Conservation (phyloP, 2,329 filamentous ascomycete species). For the Scedosporium apiospermum region DNA sequence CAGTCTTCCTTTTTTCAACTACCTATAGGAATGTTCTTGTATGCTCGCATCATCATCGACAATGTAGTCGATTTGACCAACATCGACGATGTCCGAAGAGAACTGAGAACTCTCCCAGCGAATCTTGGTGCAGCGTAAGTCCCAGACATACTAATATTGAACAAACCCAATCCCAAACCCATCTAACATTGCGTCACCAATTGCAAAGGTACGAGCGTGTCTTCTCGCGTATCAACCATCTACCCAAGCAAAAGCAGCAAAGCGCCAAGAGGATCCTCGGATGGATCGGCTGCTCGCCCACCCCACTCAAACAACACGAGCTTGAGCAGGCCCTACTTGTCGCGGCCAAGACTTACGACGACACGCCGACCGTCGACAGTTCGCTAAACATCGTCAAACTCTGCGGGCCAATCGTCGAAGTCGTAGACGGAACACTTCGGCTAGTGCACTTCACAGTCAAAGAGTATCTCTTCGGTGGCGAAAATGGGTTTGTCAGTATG, state of each 20-base stretch:
- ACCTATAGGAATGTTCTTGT: not conserved
- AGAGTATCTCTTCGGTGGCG: conserved; percentile 8
- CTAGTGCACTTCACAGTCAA: conserved; percentile 24
- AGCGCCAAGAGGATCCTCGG: conserved; percentile 6
- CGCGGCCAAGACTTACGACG: not conserved
- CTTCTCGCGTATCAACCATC: not conserved
- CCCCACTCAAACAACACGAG: conserved; percentile 11
- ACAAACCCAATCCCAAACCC: too few species aligned
- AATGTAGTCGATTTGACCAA: not conserved
- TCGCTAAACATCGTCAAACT: conserved; percentile 12
- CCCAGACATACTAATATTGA: not conserved
- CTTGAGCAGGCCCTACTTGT: conserved; percentile 10
- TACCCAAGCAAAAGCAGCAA: not conserved
- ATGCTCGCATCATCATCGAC: not conserved
- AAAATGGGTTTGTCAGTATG: conserved; percentile 5
- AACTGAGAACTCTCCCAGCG: not conserved
- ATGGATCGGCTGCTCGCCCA: conserved; percentile 13
- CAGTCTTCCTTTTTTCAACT: not conserved
- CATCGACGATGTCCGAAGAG: not conserved
- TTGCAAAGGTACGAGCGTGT: not conserved
- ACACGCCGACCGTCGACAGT: not conserved
- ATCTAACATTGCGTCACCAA: not conserved
- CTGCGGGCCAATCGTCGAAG: conserved; percentile 21
- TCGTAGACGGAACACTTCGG: conserved; percentile 16
- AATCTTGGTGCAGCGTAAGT: not conserved